Evolutionary conservation across 2,329 filamentous ascomycete species (phyloP), one percentile per base, ranked within the genome.

Genomic region (Aspergillus oerlinghausenensis): DNA sequence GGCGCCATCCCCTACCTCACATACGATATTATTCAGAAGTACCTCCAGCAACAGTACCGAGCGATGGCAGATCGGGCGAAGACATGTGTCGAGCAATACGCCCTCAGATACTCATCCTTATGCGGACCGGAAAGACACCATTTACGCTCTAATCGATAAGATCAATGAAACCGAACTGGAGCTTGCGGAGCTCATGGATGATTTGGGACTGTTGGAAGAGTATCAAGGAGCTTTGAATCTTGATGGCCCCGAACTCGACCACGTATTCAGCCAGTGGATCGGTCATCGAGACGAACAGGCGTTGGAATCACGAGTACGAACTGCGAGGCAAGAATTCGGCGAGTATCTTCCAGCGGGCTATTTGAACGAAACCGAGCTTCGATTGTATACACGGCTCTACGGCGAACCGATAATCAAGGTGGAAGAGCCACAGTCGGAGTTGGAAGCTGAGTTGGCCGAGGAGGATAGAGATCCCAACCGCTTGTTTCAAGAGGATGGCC

Each of bases 311-410:
- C 71, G 69, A 55, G 90, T 90, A 32, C 84, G 88, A 55, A 80
- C 85, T 63, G 88, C 90, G 38, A 85, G 88, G 65, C 87, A 90
- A 61, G 80, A 84, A 8, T 95, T 91, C 71, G 88, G 91, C 59
- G 87, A 94, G 66, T 86, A 82, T 0, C 74, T 97, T 25, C 92
- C 92, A 0, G 83, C 85, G 32, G 86, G 82, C 35, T 84, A 90
- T 64, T 73, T 97, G 52, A 85, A 80, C 35, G 79, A 81, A 1
- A 83, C 88, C 53, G 92, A 96, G 71, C 86, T 88, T 66, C 78
- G 77, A 50, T 76, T 96, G 0, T 96, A 96, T 72, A 85, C 88
- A 68, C 82, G 91, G 61, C 76, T 96, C 17, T 97, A 94, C 70
- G 93, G 92, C 1, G 80, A 86, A 35, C 90, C 92, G 1, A 70